A percentile compares a stretch with the other conserved stretches of the same genome.
Evolutionary conservation across 2,329 filamentous ascomycete species (phyloP).

Genomic region (Diaporthe vaccinii): DNA sequence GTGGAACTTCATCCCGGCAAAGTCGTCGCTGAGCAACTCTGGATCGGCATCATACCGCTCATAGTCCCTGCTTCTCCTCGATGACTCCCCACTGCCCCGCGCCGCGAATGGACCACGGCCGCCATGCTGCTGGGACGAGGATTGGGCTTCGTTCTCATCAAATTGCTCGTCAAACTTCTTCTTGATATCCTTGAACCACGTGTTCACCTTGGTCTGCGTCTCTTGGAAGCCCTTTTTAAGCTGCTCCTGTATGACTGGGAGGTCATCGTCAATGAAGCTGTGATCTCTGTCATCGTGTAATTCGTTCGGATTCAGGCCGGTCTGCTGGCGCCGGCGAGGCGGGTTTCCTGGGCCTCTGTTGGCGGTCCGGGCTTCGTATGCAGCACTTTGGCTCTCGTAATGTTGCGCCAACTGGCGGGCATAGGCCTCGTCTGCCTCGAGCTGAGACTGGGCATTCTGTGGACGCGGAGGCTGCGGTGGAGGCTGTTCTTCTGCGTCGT

Average conservation of each 20-base stretch:
- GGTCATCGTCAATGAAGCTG: slow-evolving; percentile 95
- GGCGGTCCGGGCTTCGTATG: slow-evolving; percentile 69
- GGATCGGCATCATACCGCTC: slow-evolving; percentile 96
- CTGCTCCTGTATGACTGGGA: slow-evolving; percentile 93
- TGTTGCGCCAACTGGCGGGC: slow-evolving; percentile 94
- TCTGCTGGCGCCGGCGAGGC: slow-evolving; percentile 60
- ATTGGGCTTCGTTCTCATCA: slow-evolving; percentile 76
- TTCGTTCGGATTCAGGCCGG: slow-evolving; percentile 68
- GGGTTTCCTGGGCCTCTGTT: slow-evolving; percentile 52
- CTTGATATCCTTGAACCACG: slow-evolving; percentile 91
- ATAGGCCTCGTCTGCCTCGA: slow-evolving; percentile 92
- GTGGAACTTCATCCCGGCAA: slow-evolving; percentile 77
- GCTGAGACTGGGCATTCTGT: slow-evolving; percentile 74
- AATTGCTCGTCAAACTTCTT: slow-evolving; percentile 95
- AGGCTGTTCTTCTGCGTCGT: slow-evolving; percentile 71
- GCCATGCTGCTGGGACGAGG: slow-evolving; percentile 55
- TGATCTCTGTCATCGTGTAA: slow-evolving; percentile 79
- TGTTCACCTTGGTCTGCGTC: slow-evolving; percentile 92
- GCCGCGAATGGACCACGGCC: slow-evolving; percentile 52
- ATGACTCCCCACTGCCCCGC: slow-evolving; percentile 71
- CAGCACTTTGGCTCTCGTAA: slow-evolving; percentile 74
- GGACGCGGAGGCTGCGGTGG: slow-evolving; percentile 72
- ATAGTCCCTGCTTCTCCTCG: slow-evolving; percentile 85
- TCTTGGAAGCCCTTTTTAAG: slow-evolving; percentile 94
- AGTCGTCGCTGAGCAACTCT: slow-evolving; percentile 90